A percentile compares a stretch with the other conserved stretches of the same genome.
These are phyloP conservation scores for Reticulascus tulasneorum DNA, from an alignment of 2,329 filamentous ascomycete species.

Conservation along the genomic window DNA sequence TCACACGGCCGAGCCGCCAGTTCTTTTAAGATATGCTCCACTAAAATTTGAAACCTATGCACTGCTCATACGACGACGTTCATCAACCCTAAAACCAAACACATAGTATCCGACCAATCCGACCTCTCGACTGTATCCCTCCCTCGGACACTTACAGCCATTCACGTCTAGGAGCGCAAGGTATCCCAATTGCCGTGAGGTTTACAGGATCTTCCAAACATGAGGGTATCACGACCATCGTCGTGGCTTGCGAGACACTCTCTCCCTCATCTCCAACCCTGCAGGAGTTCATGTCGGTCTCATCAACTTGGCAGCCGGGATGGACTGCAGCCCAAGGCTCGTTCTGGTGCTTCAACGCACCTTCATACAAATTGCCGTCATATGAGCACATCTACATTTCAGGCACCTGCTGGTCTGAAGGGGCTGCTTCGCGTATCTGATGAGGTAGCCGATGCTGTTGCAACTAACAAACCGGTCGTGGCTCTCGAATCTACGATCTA, in stretches of 20 bases:
- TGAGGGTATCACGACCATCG: slow-evolving; percentile 9
- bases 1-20: too few relatives aligned
- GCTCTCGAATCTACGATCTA: slow-evolving; percentile 96
- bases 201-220: slow-evolving; percentile 2
- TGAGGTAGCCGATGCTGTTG: slow-evolving; percentile 75
- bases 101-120: too few relatives aligned
- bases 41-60: too few relatives aligned
- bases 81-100: too few relatives aligned
- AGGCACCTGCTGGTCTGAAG: slow-evolving; percentile 25
- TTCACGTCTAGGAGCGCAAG: too few relatives aligned
- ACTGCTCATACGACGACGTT: too few relatives aligned
- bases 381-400: slow-evolving; percentile 11
- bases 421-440: slow-evolving; percentile 68
- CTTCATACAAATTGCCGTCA: slow-evolving; percentile 2
- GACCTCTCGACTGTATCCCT: too few relatives aligned
- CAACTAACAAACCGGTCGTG: slow-evolving; percentile 74
- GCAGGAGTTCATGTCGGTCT: neutral
- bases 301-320: neutral
- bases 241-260: slow-evolving; percentile 9
- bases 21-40: too few relatives aligned
- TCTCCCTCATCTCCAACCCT: slow-evolving; percentile 5
- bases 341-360: too few relatives aligned
- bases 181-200: too few relatives aligned
- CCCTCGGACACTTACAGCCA: too few relatives aligned
- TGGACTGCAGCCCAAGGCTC: neutral